phyloP scores from a whole-genome alignment of 1,284 basidiomycete genomes.

The Papiliotrema laurentii region DNA sequence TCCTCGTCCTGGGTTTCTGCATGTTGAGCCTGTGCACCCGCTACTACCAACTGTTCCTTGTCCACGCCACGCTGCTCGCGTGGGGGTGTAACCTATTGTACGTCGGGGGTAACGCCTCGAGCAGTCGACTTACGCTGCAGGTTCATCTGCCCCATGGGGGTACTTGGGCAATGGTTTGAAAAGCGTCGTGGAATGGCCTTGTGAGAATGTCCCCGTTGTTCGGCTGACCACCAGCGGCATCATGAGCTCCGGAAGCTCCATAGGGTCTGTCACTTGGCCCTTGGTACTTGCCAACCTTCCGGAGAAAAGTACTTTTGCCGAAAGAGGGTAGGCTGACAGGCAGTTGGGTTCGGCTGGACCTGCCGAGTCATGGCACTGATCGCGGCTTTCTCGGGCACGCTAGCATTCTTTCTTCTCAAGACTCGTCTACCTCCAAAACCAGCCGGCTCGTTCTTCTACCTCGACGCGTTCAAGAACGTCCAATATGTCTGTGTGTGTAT shows the following conservation, averaged over 20 bases:
- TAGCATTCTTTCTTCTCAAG: conserved; percentile 26
- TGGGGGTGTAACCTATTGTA: conserved; percentile 32
- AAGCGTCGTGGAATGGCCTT: conserved; percentile 36
- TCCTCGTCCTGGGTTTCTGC: conserved; percentile 26
- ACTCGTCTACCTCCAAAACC: conserved; percentile 35
- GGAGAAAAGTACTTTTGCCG: conserved; percentile 17
- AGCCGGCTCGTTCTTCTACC: conserved; percentile 29
- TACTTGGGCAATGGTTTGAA: conserved; percentile 40
- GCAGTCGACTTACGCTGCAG: conserved; percentile 6
- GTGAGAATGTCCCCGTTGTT: too few species aligned
- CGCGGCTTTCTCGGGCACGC: conserved; percentile 15
- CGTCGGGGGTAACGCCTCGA: not conserved
- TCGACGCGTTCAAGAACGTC: conserved; percentile 27
- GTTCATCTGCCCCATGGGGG: conserved; percentile 37
- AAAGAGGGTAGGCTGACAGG: not conserved
- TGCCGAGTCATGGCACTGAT: conserved; percentile 36
- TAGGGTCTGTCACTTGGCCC: conserved; percentile 39
- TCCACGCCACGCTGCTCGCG: conserved; percentile 29
- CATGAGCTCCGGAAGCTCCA: conserved; percentile 29
- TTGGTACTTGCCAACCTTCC: conserved; percentile 37
- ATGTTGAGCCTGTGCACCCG: conserved; percentile 25
- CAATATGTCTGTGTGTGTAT: conserved; percentile 27
- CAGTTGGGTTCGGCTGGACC: conserved; percentile 41
- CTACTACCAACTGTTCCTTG: conserved; percentile 35
- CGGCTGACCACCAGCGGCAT: conserved; percentile 15